A percentile compares a stretch with the other conserved stretches of the same genome.
Conservation (phyloP, 805 yeast genomes). For the Cyberlindnera petersonii region DNA sequence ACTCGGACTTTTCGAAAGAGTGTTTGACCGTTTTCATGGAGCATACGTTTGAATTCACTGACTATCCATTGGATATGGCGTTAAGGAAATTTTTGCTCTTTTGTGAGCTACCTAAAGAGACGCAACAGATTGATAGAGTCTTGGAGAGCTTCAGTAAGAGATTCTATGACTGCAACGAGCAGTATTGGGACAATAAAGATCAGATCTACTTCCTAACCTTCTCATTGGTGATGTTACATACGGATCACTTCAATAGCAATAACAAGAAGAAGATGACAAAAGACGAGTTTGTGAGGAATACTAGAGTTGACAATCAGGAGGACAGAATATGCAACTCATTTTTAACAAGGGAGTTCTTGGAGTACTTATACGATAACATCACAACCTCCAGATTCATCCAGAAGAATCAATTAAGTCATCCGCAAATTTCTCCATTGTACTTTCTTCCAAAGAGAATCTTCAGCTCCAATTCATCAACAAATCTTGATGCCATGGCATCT, state of each 20-base stretch:
- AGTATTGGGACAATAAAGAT: conserved; percentile 37
- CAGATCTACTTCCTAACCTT: conserved; percentile 61
- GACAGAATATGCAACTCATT: conserved; percentile 24
- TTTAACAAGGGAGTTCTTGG: conserved; percentile 40
- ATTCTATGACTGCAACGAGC: conserved; percentile 34
- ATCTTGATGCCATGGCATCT: conserved; percentile 14
- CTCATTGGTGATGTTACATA: conserved; percentile 67
- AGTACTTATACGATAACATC: conserved; percentile 65
- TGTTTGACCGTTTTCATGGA: conserved; percentile 30
- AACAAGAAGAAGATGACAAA: conserved; percentile 66
- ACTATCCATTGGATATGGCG: conserved; percentile 63
- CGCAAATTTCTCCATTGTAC: conserved; percentile 13
- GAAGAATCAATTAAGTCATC: conserved; percentile 30
- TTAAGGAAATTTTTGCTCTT: conserved; percentile 55
- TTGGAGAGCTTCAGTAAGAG: conserved; percentile 52
- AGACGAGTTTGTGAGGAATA: conserved; percentile 53
- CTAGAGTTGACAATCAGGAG: conserved; percentile 30
- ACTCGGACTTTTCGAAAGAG: conserved; percentile 25
- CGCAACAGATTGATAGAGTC: conserved; percentile 73
- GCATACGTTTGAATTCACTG: conserved; percentile 43
- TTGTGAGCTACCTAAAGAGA: conserved; percentile 61
- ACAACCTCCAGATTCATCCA: conserved; percentile 54
- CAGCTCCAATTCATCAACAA: conserved; percentile 24
- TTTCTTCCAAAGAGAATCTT: conserved; percentile 24
- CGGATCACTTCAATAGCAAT: conserved; percentile 66